Evolutionary conservation across 1,284 basidiomycete genomes (phyloP).

Genomic region (Grifola frondosa): DNA sequence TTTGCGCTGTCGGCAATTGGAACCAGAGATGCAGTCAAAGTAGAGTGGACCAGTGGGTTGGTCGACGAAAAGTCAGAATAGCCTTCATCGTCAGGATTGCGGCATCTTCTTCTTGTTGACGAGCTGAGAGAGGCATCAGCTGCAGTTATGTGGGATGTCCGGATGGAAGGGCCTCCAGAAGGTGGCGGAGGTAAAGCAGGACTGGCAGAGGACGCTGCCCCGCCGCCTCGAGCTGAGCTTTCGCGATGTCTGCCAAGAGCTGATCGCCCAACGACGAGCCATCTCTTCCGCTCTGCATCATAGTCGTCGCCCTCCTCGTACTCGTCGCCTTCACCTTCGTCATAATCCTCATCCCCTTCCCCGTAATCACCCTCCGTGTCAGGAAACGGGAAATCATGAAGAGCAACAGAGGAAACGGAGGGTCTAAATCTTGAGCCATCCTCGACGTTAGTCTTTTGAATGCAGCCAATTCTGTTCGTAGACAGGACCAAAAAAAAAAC

Average conservation of each 20-base stretch:
- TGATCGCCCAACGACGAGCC: conserved; percentile 67
- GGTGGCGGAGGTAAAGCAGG: conserved; percentile 5
- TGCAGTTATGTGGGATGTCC: background rate
- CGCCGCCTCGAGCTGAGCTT: conserved; percentile 43
- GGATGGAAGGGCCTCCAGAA: background rate
- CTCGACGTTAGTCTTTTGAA: no score
- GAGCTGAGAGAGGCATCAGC: background rate
- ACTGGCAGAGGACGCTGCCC: conserved; percentile 15
- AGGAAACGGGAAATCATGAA: conserved; percentile 15
- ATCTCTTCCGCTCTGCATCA: conserved; percentile 74
- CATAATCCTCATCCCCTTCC: conserved; percentile 31
- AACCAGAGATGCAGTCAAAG: conserved; percentile 49
- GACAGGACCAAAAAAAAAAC: no score
- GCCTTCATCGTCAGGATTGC: conserved; percentile 59
- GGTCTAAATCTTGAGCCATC: no score
- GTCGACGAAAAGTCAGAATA: conserved; percentile 57
- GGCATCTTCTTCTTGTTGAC: conserved; percentile 48
- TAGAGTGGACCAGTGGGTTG: conserved; percentile 53
- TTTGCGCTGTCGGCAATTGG: conserved; percentile 46
- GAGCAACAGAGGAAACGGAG: conserved; percentile 15
- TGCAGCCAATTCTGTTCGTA: no score
- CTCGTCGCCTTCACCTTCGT: conserved; percentile 42
- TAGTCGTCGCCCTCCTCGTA: conserved; percentile 60
- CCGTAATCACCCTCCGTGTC: conserved; percentile 15
- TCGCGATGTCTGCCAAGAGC: conserved; percentile 69